Evolutionary conservation across 2,329 filamentous ascomycete species (phyloP).

Genomic region (Colletotrichum cordylinicola): DNA sequence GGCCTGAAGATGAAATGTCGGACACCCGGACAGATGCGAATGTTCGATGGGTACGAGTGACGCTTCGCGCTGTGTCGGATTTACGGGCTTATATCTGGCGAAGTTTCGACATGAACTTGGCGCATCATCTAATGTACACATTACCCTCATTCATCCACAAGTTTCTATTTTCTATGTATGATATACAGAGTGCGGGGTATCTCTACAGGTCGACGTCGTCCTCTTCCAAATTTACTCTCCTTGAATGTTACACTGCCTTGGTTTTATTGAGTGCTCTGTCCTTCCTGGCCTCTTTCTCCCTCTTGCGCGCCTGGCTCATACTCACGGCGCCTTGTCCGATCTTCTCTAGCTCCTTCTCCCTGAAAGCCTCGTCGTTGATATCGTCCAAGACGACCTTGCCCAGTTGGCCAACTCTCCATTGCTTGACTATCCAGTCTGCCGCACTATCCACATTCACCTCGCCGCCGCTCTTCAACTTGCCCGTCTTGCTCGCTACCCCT

Average conservation of each 20-base stretch:
- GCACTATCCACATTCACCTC: constrained; percentile 73
- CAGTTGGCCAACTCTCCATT: constrained; percentile 79
- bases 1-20: neutral
- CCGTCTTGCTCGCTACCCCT: constrained; percentile 74
- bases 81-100: neutral
- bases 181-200: constrained; percentile 20
- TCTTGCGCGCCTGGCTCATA: constrained; percentile 72
- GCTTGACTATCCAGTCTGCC: constrained; percentile 80
- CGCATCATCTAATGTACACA: constrained; percentile 13
- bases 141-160: neutral
- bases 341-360: constrained; percentile 50
- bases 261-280: constrained; percentile 30
- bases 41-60: neutral
- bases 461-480: constrained; percentile 77
- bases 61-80: neutral
- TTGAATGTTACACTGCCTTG: constrained; percentile 1
- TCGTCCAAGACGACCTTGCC: constrained; percentile 83
- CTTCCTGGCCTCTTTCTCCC: constrained; percentile 63
- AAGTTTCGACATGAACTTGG: neutral
- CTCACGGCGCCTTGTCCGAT: constrained; percentile 58
- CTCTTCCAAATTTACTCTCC: neutral
- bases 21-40: neutral
- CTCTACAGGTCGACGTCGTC: neutral
- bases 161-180: neutral
- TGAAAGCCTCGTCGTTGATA: constrained; percentile 64